Percentiles rank a stretch among this genome's conserved stretches.
Conservation (phyloP, 2,329 filamentous ascomycete species). For the Diaporthe destruens region DNA sequence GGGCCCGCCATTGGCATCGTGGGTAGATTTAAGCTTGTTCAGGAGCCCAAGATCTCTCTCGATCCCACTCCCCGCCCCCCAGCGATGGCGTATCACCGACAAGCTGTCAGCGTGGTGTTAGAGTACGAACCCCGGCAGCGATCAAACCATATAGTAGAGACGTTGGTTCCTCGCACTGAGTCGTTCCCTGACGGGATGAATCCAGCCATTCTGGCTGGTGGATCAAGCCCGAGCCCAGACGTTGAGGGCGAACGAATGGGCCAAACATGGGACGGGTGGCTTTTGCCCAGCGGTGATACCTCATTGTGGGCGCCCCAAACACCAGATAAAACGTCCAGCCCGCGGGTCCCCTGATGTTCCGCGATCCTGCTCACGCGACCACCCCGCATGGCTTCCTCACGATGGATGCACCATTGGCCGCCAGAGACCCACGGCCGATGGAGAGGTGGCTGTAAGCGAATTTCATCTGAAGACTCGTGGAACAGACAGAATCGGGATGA, state of each 20-base stretch:
- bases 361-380: conserved; percentile 9
- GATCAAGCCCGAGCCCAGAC: background rate
- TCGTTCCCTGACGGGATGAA: conserved; percentile 23
- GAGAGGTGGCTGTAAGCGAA: conserved; percentile 16
- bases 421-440: conserved; percentile 3
- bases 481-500: conserved; percentile 22
- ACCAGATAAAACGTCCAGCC: conserved; percentile 34
- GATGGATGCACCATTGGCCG: conserved; percentile 19
- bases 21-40: conserved; percentile 31
- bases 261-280: conserved; percentile 28
- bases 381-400: conserved; percentile 30
- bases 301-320: conserved; percentile 24
- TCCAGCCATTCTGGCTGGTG: conserved; percentile 11
- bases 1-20: conserved; percentile 4
- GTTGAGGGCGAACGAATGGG: conserved; percentile 5
- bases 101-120: conserved; percentile 20
- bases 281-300: conserved; percentile 20
- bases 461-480: conserved; percentile 25
- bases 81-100: conserved; percentile 20
- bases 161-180: conserved; percentile 28
- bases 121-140: conserved; percentile 13
- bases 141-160: conserved; percentile 28
- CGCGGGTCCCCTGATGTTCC: conserved; percentile 29
- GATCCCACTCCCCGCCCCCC: conserved; percentile 9
- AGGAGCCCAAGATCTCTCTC: conserved; percentile 28